These are phyloP conservation scores for Hansenula lynferdii DNA, from an alignment of 1,139 yeast genomes.

Conservation along the genomic window DNA sequence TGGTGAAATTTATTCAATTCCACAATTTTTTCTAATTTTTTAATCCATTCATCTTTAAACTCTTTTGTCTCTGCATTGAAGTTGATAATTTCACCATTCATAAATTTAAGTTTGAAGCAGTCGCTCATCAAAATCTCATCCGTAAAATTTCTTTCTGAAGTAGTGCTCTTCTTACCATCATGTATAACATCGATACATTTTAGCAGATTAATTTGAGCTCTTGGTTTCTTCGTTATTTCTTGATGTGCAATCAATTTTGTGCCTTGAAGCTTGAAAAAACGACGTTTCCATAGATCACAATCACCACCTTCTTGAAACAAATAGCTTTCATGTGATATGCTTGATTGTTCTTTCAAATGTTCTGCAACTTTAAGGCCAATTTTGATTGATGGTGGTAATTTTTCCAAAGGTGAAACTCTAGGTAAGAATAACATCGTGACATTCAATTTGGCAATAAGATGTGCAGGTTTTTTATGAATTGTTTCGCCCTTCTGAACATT, in stretches of 20 bases:
- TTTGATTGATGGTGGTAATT: constrained; percentile 61
- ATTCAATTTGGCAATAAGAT: constrained; percentile 61
- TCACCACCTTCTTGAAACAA: constrained; percentile 81
- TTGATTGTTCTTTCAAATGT: constrained; percentile 38
- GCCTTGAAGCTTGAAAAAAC: constrained; percentile 59
- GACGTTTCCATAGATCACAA: constrained; percentile 54
- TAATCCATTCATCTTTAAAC: constrained; percentile 57
- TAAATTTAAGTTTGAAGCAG: constrained; percentile 58
- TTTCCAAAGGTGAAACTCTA: constrained; percentile 48
- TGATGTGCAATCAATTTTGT: constrained; percentile 61
- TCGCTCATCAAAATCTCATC: constrained; percentile 59
- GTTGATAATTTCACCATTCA: constrained; percentile 65
- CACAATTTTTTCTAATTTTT: constrained; percentile 46
- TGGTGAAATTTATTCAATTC: constrained; percentile 49
- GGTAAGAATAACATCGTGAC: constrained; percentile 73
- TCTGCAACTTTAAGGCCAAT: constrained; percentile 50
- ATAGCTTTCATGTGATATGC: constrained; percentile 48
- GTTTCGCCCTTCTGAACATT: constrained; percentile 29
- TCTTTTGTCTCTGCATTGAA: constrained; percentile 59
- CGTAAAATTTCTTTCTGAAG: constrained; percentile 47
- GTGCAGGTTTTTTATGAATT: constrained; percentile 42
- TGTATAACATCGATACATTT: constrained; percentile 55
- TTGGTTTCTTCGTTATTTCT: constrained; percentile 54
- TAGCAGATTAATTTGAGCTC: constrained; percentile 62
- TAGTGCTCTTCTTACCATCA: constrained; percentile 33